phyloP scores from a whole-genome alignment of 331 rosid genomes.

The Cydonia oblonga region DNA sequence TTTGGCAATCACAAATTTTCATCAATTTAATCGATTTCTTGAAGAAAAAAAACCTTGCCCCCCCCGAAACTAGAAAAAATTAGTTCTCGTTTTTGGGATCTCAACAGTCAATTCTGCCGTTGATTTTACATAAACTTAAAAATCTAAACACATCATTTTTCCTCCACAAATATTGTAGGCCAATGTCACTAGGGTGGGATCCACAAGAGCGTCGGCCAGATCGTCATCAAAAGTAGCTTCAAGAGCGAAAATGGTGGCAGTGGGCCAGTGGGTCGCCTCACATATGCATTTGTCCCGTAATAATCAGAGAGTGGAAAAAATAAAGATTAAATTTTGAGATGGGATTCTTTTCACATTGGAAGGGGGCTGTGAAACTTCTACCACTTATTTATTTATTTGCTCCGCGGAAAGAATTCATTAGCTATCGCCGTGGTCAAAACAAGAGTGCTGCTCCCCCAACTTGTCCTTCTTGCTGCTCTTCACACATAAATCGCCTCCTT shows the following conservation, averaged over 20 bases:
- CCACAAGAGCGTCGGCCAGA: background rate
- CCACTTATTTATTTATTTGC: background rate
- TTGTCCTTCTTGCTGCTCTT: background rate
- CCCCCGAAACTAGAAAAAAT: too few species aligned
- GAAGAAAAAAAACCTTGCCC: too few species aligned
- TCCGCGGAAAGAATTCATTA: background rate
- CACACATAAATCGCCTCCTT: background rate
- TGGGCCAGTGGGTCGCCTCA: too few species aligned
- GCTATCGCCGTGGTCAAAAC: background rate
- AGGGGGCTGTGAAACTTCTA: background rate
- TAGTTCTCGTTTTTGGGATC: too few species aligned
- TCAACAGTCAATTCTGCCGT: accelerated
- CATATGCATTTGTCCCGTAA: background rate
- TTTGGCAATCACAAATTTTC: too few species aligned
- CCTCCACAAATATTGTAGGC: background rate
- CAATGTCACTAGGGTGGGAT: background rate
- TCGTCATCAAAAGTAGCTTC: background rate
- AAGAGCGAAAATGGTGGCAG: background rate
- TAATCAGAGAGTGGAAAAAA: background rate
- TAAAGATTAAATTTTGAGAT: too few species aligned
- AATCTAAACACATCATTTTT: background rate
- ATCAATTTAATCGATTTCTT: too few species aligned
- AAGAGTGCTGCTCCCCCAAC: background rate
- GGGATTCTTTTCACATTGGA: background rate
- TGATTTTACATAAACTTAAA: background rate